These are phyloP conservation scores for Microcyclosporella mali DNA, from an alignment of 2,329 filamentous ascomycete genomes.

Conservation along the genomic window DNA sequence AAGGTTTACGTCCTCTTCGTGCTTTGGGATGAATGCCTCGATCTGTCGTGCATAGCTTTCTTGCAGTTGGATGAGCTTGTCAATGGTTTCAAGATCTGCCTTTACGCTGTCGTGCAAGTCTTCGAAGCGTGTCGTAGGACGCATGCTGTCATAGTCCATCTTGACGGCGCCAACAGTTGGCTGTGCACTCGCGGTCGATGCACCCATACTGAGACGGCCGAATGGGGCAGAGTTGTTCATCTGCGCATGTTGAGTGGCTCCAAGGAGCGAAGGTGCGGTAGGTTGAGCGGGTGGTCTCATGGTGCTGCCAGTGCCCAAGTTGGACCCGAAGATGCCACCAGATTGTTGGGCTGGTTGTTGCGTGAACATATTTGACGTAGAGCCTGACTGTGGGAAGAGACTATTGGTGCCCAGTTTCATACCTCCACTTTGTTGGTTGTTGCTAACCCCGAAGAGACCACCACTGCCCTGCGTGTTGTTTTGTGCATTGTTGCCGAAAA, in stretches of 20 bases:
- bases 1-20: slow-evolving; percentile 58
- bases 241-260: slow-evolving; percentile 19
- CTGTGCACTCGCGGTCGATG: slow-evolving; percentile 40
- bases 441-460: slow-evolving; percentile 6
- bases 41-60: slow-evolving; percentile 72
- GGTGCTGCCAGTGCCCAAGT: slow-evolving; percentile 10
- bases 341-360: slow-evolving; percentile 13
- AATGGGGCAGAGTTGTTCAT: slow-evolving; percentile 25
- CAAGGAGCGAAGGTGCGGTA: slow-evolving; percentile 24
- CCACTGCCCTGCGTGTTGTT: slow-evolving; percentile 11
- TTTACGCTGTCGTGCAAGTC: slow-evolving; percentile 80
- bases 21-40: slow-evolving; percentile 56
- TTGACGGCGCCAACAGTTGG: slow-evolving; percentile 53
- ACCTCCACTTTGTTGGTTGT: slow-evolving; percentile 8
- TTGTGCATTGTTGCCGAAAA: slow-evolving; percentile 23
- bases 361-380: slow-evolving; percentile 32
- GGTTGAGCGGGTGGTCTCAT: slow-evolving; percentile 18
- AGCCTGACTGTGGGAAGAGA: slow-evolving; percentile 22
- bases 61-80: slow-evolving; percentile 72
- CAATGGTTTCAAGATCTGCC: slow-evolving; percentile 67
- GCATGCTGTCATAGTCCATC: slow-evolving; percentile 71
- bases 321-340: slow-evolving; percentile 18
- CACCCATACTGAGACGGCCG: slow-evolving; percentile 41
- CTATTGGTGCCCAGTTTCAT: slow-evolving; percentile 15
- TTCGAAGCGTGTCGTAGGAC: slow-evolving; percentile 84